Evolutionary conservation across 192 early-diverging fungal genomes (phyloP), one percentile per base, ranked within the genome.

Genomic region (Umbelopsis ramanniana): DNA sequence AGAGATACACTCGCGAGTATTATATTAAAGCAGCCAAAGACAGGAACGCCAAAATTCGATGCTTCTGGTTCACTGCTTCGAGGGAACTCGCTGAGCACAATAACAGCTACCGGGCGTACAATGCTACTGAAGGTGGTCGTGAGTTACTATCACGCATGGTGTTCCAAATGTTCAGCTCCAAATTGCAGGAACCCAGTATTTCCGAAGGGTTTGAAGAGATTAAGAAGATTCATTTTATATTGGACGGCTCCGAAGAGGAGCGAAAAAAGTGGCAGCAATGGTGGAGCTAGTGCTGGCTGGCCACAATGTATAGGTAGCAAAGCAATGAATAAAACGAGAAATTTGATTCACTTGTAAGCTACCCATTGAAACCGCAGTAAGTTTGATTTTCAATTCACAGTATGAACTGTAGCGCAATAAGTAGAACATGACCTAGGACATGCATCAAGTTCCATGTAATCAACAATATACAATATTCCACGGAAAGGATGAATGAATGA

Each of bases 11-110:
- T 0, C 86, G 97, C 4, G 78, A 76, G 35, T 38, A 79, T 9
- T 98, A 94, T 76, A 74, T 95, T 14, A 74, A 69, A 0, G 53
- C 92, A 7, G 95, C 94, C 4, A 83, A 84, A 52, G 71, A 78
- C 22, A 63, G 80, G 77, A 63, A 79, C 76, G 81, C 93, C 68
- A 85, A 87, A 21, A 72, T 87, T 45, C 80, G 88, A 63, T 89
- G 89, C 70, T 84, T 94, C 79, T 79, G 89, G 53, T 91, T 93
- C 57, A 54, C 46, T 21, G 80, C 83, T n/a, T 46, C 78, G 19
- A 76, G 84, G 52, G 79, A 87, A 1, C 72, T 96, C 40, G 85
- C 89, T 8, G 75, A 76, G n/a, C 96, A 96, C 78, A 96, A 98
- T 79, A 92, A 94, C 70, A 77, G 73, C 24, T 93, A 88, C 68